Percentiles rank a stretch among this genome's conserved stretches.
phyloP scores from a whole-genome alignment of 1,284 basidiomycete genomes.

The Rhodotorula sp. region DNA sequence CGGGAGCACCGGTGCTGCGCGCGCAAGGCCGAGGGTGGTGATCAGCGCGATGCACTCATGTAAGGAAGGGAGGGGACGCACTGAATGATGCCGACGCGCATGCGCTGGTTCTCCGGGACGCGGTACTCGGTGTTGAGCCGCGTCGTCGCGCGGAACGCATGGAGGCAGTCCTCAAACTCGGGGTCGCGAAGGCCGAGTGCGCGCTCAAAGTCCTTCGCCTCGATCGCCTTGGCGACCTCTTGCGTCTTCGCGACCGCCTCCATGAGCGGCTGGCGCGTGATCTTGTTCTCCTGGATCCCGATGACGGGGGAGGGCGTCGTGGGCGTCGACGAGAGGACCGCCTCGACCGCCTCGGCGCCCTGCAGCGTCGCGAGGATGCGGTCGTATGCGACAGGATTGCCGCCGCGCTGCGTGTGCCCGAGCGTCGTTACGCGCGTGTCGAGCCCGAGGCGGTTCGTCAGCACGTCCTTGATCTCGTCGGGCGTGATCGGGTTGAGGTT shows the following conservation, averaged over 20 bases:
- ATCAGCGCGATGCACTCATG: background rate
- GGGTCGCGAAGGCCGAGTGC: slow-evolving; percentile 88
- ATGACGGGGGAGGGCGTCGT: slow-evolving; percentile 97
- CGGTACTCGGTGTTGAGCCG: slow-evolving; percentile 63
- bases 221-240: slow-evolving; percentile 79
- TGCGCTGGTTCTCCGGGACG: slow-evolving; percentile 67
- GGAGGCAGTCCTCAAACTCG: slow-evolving; percentile 84
- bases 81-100: slow-evolving; percentile 91
- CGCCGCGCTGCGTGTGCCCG: slow-evolving; percentile 95
- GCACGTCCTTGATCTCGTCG: slow-evolving; percentile 85
- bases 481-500: slow-evolving; percentile 86
- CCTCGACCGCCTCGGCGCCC: slow-evolving; percentile 89
- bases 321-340: slow-evolving; percentile 83
- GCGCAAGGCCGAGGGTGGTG: background rate
- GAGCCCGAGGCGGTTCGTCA: slow-evolving; percentile 80
- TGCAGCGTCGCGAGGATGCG: slow-evolving; percentile 92
- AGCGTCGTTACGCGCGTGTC: slow-evolving; percentile 98
- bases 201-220: slow-evolving; percentile 77
- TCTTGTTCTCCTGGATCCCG: slow-evolving; percentile 92
- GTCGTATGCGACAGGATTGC: slow-evolving; percentile 87
- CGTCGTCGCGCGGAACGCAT: slow-evolving; percentile 78
- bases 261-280: slow-evolving; percentile 85
- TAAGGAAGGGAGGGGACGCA: slow-evolving; percentile 54
- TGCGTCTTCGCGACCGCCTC: slow-evolving; percentile 91
- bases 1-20: slow-evolving; percentile 85